Conservation (phyloP, 2,329 filamentous ascomycete genomes). For the Sporothrix sp. region DNA sequence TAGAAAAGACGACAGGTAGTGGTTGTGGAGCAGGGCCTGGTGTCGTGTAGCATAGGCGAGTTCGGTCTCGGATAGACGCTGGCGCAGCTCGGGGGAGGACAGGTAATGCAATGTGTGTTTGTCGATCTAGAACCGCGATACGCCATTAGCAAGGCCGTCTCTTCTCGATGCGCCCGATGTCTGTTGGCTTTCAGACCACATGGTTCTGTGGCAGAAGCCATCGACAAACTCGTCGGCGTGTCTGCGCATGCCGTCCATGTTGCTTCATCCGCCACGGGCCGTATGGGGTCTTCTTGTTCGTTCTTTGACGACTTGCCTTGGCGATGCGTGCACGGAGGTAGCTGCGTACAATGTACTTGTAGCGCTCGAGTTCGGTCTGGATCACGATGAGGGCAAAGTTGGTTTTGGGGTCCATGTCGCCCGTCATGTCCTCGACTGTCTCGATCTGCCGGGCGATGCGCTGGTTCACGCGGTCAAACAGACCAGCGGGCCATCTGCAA, state of each 20-base stretch:
- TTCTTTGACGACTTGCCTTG: slow-evolving; percentile 60
- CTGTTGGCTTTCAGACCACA: slow-evolving; percentile 17
- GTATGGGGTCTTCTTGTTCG: too few species aligned
- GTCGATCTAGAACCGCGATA: slow-evolving; percentile 64
- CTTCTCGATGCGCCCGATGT: too few species aligned
- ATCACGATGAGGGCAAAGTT: slow-evolving; percentile 92
- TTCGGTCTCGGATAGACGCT: slow-evolving; percentile 66
- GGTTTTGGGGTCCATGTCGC: slow-evolving; percentile 76
- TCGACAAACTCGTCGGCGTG: too few species aligned
- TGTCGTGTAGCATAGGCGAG: slow-evolving; percentile 75
- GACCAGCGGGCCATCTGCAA: slow-evolving; percentile 53
- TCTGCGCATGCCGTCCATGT: too few species aligned
- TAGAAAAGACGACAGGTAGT: slow-evolving; percentile 81
- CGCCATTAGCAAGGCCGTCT: too few species aligned
- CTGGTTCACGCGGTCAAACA: slow-evolving; percentile 75
- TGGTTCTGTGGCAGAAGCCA: too few species aligned
- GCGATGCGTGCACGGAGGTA: slow-evolving; percentile 76
- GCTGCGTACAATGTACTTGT: slow-evolving; percentile 81
- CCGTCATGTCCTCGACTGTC: slow-evolving; percentile 50
- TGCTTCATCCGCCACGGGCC: too few species aligned
- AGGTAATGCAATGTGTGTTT: slow-evolving; percentile 66
- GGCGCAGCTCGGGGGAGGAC: slow-evolving; percentile 41
- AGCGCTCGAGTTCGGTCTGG: slow-evolving; percentile 90
- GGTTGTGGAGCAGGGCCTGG: slow-evolving; percentile 70
- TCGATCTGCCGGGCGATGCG: slow-evolving; percentile 36